Evolutionary conservation across 176 grass and related monocot genomes (phyloP), one percentile per base, ranked within the genome.

Genomic region (Bolboschoenus planiculmis): DNA sequence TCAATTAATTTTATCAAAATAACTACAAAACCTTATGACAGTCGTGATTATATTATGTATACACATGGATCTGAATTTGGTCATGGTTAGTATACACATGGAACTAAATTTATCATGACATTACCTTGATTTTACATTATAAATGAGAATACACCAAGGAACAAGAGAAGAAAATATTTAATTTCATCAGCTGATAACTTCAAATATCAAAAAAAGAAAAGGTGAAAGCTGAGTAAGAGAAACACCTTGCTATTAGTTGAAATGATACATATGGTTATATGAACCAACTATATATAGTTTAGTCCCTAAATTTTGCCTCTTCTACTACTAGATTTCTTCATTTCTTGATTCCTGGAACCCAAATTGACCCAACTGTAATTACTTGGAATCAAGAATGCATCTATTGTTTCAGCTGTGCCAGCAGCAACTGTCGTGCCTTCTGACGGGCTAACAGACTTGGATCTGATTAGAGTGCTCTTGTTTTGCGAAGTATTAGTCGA

Each of bases 341-440:
- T 88, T 64, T 88, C 87, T 16, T 92, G 86, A 62, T 51, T 87
- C 78, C 91, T 99, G 39, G 90, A 88, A 62, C 89, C 88, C 14
- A 85, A 79, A 80, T 47, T 90, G 21, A 95, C 86, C 96, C 96
- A 99, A 84, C 87, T 91, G 80, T 93, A 99, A 84, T 93, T 87
- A 16, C 84, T 91, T 3, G 91, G 91, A 59, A 99, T 90, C 2
- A 80, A 86, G 84, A 99, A 99, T 8, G 96, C 92, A 29, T 99
- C 91, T 0, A 87, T 7, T n/a, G 86, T 91, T 78, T 95, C 96
- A 0, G 88, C 84, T 1, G 55, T 64, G 42, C 79, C 57, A 29
- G 59, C 13, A 42, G 40, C 16, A 20, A 90, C 87, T 86, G 2
- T 46, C 10, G 37, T 42, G 18, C 88, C 84, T 85, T 99, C 92